These are phyloP conservation scores for Dissophora ornata DNA, from an alignment of 192 early-diverging fungal genomes.

Conservation along the genomic window DNA sequence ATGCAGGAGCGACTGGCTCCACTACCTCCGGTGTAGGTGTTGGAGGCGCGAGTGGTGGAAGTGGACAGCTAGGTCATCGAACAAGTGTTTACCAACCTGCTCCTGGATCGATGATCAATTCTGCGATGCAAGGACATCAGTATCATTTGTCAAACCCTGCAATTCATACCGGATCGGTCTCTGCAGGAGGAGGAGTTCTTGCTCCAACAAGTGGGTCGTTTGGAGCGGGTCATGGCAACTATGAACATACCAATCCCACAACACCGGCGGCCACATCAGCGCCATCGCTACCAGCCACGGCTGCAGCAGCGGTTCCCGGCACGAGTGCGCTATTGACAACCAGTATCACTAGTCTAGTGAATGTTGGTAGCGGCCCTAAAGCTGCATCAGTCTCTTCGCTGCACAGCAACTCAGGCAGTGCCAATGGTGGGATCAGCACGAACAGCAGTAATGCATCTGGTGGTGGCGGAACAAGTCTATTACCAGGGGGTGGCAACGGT, in stretches of 20 bases:
- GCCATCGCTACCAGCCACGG: background rate
- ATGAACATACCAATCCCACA: too few relatives aligned
- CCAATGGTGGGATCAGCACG: constrained; percentile 6
- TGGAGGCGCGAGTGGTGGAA: background rate
- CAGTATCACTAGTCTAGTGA: constrained; percentile 20
- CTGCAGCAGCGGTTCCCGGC: background rate
- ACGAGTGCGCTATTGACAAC: constrained; percentile 2
- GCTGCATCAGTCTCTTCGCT: constrained; percentile 31
- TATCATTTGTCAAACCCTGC: constrained; percentile 19
- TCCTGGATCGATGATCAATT: constrained; percentile 13
- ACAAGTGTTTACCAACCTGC: background rate
- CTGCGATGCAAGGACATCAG: constrained; percentile 36
- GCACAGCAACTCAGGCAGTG: constrained; percentile 32
- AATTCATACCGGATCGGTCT: background rate
- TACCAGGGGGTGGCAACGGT: too few relatives aligned
- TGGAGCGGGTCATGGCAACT: constrained; percentile 2
- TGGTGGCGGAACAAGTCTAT: background rate
- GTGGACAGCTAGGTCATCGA: background rate
- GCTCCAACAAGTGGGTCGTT: too few relatives aligned
- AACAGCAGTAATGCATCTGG: background rate
- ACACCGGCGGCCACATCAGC: too few relatives aligned
- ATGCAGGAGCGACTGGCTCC: background rate
- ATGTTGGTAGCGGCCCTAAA: constrained; percentile 33
- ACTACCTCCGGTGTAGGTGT: background rate
- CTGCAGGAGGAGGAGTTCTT: background rate